Evolutionary conservation across 768 basidiomycete species (phyloP), one percentile per base, ranked within the genome.

Genomic region (Rhizopogon vesiculosus): DNA sequence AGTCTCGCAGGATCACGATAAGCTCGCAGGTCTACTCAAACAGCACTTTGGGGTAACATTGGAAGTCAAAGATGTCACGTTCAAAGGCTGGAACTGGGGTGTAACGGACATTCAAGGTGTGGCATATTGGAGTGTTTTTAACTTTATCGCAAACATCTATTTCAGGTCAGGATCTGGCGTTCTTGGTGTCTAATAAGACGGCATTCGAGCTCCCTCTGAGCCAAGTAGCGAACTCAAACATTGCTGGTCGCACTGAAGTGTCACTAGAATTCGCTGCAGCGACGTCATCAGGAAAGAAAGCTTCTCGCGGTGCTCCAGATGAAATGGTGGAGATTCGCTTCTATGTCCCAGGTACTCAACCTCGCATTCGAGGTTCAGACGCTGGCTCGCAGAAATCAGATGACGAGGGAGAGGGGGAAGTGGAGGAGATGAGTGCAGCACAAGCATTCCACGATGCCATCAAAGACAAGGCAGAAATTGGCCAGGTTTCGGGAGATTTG

Each of bases 81-180:
- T 95, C 68, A 94, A 91, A 67, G 97, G 97, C 0, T 98, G 93
- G 93, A 98, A 99, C 69, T 98, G 97, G 97, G 97, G 97, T 5
- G 82, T 87, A 31, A 91, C 92, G 2, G 93, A 96, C 65, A 91
- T 98, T 59, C 89, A 92, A 80, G 92, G 96, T 92, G 58, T 54
- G 77, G 50, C 39, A 13, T n/a, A 45, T 45, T 55, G 45, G 29
- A 38, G 5, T 49, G 35, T 49, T 33, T 3, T 44, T 22, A 7
- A 10, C 28, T 28, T 22, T 22, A 18, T 41, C 44, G 29, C 56
- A 59, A 25, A 62, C 43, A 39, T 55, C 51, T 39, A 15, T 43
- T 25, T 15, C 57, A 98, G 96, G 92, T 42, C 84, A 89, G 69
- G 94, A 99, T 52, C 78, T 99, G 31, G 90, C 89, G 5, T 99